Percentiles rank a stretch among this genome's conserved stretches.
Evolutionary conservation across 225 moss, liverwort and hornwort genomes (phyloP).

Genomic region (Antitrichia curtipendula): DNA sequence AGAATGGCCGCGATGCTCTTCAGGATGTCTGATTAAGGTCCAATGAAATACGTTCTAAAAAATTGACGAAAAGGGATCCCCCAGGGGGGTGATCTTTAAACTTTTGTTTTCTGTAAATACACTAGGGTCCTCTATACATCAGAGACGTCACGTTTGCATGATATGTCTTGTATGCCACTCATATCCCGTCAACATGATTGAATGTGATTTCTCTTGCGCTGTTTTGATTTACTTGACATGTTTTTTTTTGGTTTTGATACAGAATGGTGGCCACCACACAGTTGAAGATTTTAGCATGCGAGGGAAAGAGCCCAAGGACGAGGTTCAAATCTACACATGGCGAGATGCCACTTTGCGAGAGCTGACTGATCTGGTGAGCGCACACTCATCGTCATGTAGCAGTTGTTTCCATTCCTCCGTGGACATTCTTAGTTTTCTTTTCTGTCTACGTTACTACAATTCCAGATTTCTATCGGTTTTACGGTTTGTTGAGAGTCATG

Average conservation of each 20-base stretch:
- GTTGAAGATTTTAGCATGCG: slow-evolving; percentile 80
- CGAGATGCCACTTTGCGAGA: slow-evolving; percentile 96
- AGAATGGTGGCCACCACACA: slow-evolving; percentile 87
- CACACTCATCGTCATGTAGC: not conserved
- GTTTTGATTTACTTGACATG: not conserved
- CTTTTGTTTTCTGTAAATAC: not conserved
- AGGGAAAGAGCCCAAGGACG: slow-evolving; percentile 99
- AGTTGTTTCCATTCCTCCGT: not conserved
- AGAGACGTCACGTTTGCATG: not conserved
- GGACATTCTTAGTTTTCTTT: not conserved
- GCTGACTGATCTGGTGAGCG: slow-evolving; percentile 86
- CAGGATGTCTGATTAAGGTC: not conserved
- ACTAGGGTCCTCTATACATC: not conserved
- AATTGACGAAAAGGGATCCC: not conserved
- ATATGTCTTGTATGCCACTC: not conserved
- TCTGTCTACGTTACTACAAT: not conserved
- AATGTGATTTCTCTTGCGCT: not conserved
- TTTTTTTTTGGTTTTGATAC: not conserved
- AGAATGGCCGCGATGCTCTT: not conserved
- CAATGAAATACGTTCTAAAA: not conserved
- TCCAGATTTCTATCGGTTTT: not conserved
- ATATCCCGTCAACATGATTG: not conserved
- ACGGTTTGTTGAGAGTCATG: not conserved
- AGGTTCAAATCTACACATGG: slow-evolving; percentile 99
- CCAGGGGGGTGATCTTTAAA: not conserved